phyloP scores from a whole-genome alignment of 2,329 filamentous ascomycete species.

The Karstenula rhodostoma region DNA sequence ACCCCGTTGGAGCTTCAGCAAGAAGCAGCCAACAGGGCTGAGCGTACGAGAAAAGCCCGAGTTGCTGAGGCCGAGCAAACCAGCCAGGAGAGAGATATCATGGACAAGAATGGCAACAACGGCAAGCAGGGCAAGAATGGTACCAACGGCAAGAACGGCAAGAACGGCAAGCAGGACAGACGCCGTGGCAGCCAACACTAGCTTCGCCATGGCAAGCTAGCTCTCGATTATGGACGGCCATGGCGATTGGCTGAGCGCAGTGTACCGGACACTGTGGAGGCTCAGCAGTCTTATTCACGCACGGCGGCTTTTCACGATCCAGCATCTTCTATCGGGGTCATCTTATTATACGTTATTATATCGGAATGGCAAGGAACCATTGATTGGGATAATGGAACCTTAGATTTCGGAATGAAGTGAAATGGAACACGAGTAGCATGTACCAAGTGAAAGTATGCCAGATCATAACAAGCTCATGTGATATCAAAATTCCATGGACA shows the following conservation, averaged over 20 bases:
- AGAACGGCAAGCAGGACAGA: neutral
- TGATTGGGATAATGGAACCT: neutral
- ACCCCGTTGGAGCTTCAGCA: neutral
- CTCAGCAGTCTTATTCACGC: neutral
- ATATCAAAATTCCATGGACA: neutral
- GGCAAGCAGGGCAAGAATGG: neutral
- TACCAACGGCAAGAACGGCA: neutral
- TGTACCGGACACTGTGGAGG: neutral
- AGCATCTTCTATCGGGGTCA: neutral
- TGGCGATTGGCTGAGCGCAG: neutral
- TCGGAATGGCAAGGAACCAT: neutral
- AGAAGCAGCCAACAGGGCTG: neutral
- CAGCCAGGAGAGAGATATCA: neutral
- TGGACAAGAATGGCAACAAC: neutral
- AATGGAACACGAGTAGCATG: too few species aligned
- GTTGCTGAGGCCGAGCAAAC: neutral
- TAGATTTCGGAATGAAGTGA: too few species aligned
- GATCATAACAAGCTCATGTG: too few species aligned
- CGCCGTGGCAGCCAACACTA: neutral
- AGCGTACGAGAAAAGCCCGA: neutral
- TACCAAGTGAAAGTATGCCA: too few species aligned
- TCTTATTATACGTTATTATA: neutral
- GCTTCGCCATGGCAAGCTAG: neutral
- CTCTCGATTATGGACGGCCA: neutral
- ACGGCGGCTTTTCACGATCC: neutral